Evolutionary conservation across 495 filamentous ascomycete genomes (phyloP).

Genomic region (Aspergillus incahuasiensis): DNA sequence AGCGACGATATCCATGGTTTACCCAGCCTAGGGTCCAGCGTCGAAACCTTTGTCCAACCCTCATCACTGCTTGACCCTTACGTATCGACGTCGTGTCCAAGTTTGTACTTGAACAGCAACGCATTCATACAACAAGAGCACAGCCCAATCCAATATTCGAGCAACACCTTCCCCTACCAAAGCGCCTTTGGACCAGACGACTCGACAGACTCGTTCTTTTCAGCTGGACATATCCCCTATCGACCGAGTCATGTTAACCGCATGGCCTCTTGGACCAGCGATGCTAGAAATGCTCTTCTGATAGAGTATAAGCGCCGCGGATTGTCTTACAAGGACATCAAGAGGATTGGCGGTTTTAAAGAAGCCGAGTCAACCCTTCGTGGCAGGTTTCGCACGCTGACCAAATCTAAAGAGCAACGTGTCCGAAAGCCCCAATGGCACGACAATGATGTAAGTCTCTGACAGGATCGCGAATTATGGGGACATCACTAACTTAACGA

Average conservation of each 20-base stretch:
- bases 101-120: neutral
- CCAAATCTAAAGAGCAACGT: constrained; percentile 67
- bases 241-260: neutral
- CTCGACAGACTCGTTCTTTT: neutral
- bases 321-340: constrained; percentile 78
- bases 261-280: constrained; percentile 13
- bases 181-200: neutral
- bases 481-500: constrained; percentile 15
- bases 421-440: constrained; percentile 77
- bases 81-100: neutral
- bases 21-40: neutral
- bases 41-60: constrained; percentile 1
- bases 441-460: constrained; percentile 64
- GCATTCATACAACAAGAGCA: neutral
- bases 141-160: neutral
- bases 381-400: constrained; percentile 73
- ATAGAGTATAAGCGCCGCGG: constrained; percentile 59
- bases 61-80: neutral
- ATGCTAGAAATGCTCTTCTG: constrained; percentile 58
- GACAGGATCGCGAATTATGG: neutral
- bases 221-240: neutral
- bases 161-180: neutral
- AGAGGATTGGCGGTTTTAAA: constrained; percentile 54
- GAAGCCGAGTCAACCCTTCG: constrained; percentile 87
- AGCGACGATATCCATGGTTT: constrained; percentile 1